These are phyloP conservation scores for Phytopythium montanum DNA, from an alignment of 352 stramenopile species.

Conservation along the genomic window DNA sequence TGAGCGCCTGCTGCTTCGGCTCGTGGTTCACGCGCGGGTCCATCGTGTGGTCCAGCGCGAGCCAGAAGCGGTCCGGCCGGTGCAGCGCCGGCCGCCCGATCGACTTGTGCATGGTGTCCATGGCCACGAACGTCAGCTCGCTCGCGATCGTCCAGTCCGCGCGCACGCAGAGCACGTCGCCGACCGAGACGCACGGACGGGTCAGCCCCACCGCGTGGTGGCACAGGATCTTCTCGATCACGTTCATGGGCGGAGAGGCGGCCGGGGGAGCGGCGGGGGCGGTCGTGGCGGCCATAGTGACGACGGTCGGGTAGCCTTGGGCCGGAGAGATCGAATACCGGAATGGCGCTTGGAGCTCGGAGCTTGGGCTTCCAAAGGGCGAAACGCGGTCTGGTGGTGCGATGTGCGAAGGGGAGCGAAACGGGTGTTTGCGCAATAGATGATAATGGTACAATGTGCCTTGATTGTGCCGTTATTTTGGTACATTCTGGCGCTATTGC, in stretches of 20 bases:
- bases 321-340: too few relatives aligned
- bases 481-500: too few relatives aligned
- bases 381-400: too few relatives aligned
- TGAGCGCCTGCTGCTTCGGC: conserved; percentile 76
- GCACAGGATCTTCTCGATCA: conserved; percentile 86
- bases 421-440: too few relatives aligned
- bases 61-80: conserved; percentile 80
- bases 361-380: too few relatives aligned
- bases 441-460: too few relatives aligned
- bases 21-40: conserved; percentile 76
- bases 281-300: too few relatives aligned
- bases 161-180: conserved; percentile 74
- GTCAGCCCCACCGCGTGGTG: conserved; percentile 56
- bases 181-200: conserved; percentile 46
- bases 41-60: conserved; percentile 79
- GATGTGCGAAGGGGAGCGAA: too few relatives aligned
- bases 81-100: conserved; percentile 70
- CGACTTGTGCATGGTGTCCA: conserved; percentile 76
- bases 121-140: conserved; percentile 79
- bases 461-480: too few relatives aligned
- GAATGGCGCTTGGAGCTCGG: too few relatives aligned
- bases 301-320: too few relatives aligned
- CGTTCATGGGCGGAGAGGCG: conserved; percentile 65
- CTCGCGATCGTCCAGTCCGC: conserved; percentile 80
- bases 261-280: neutral